Conservation (phyloP, 78 protist genomes). For the Speleostelium caveatum region DNA sequence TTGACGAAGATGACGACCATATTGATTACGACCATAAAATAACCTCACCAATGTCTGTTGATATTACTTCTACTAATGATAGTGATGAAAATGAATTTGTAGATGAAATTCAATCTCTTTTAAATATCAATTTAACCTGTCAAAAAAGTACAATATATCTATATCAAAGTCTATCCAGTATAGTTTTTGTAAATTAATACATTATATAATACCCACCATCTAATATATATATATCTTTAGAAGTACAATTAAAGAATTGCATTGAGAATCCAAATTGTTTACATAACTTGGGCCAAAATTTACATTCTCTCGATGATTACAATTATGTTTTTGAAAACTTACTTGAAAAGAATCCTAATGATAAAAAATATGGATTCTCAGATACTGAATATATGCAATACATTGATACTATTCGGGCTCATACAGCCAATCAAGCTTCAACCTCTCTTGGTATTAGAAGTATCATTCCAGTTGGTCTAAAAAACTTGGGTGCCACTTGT, state of each 20-base stretch:
- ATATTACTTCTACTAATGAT: not conserved
- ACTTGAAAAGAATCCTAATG: not conserved
- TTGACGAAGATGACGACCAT: too few relatives aligned
- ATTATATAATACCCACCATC: too few relatives aligned
- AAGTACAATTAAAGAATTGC: constrained; percentile 30
- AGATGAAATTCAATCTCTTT: not conserved
- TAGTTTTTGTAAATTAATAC: not conserved
- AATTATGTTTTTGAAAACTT: not conserved
- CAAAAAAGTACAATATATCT: constrained; percentile 2
- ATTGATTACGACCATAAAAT: too few relatives aligned
- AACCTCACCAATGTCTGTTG: too few relatives aligned
- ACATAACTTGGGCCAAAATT: constrained; percentile 40
- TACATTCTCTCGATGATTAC: not conserved
- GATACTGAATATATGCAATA: too few relatives aligned
- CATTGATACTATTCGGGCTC: not conserved
- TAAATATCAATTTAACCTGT: constrained; percentile 14
- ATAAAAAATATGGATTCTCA: not conserved
- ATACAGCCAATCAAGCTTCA: not conserved
- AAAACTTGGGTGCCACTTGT: constrained; percentile 93
- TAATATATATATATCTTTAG: constrained; percentile 7
- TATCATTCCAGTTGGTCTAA: constrained; percentile 51
- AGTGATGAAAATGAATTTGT: not conserved
- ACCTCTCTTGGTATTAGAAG: not conserved
- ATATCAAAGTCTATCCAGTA: not conserved
- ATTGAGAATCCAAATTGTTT: constrained; percentile 49